Base-by-base conservation (phyloP, 202 grass and related monocot species). In the Musa balbisiana region DNA sequence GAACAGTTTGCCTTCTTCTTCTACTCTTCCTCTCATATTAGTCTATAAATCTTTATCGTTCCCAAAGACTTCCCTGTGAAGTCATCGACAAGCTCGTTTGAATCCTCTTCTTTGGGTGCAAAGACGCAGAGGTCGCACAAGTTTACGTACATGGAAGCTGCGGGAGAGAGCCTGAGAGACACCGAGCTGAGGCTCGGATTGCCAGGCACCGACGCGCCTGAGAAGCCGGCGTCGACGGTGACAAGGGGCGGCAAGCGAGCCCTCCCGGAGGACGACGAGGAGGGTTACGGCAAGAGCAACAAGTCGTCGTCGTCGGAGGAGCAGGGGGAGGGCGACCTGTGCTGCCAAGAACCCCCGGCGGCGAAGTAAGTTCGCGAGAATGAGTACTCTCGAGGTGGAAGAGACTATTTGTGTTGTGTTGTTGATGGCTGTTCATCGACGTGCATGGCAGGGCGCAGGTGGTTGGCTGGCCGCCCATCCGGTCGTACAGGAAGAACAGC, bases 121-220 rank as follows among this genome's bases (percentile, higher is more conserved):
- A 43, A 43, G 33, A 43, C 33, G 33, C 33, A 43, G 33, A 43
- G 27, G 27, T 27, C 27, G 27, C 27, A 27, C 27, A 0, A 43
- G 5, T 3, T 43, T 43, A 43, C 33, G 60, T 77, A 85, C 52
- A 99, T 92, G 87, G 89, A 86, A 67, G 77, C 11, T 0, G 80
- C 62, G 19, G 82, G 73, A 25, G 82, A 73, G 58, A 84, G 53
- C 19, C 69, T 77, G 23, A 94, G 72, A 75, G 95, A 87, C 15
- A 98, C 95, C n/a, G 95, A 98, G 87, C 85, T 99, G 67, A 83
- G 89, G 87, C 91, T 99, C 8, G 95, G 95, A 54, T 83, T 99
- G 80, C 95, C 95, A 23, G 95, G 95, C 22, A 84, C 82, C 8
- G 88, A 83, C 11, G 52, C 55, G 51, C 52, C 71, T 0, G 71